Base-by-base conservation (phyloP, 2,329 filamentous ascomycete genomes). In the Xylariaceae sp. region DNA sequence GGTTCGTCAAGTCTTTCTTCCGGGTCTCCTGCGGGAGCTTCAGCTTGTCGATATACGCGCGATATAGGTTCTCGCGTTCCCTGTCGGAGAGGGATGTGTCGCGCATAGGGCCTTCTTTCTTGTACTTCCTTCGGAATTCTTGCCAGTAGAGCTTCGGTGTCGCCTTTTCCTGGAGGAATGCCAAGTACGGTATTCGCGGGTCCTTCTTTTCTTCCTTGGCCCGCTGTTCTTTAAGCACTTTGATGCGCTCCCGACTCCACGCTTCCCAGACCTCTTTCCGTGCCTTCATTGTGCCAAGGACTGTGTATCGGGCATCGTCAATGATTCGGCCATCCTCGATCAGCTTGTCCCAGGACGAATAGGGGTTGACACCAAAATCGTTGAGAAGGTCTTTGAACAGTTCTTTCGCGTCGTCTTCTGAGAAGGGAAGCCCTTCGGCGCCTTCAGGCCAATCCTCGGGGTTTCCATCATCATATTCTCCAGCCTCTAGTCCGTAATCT, bases 91-190 rank as follows among this genome's bases (percentile, higher is more conserved):
- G 69, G 35, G 71, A 75, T 19, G 76, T 68, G 43, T 90, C 84
- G 44, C 82, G 84, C 84, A 98, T 88, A 36, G 81, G 75, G 0
- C 76, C 63, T 48, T 94, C 88, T 49, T 84, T 89, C 50, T 83
- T 84, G 63, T 80, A 92, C 59, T 96, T 98, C 23, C 92, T 74
- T 54, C 86, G 88, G 65, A 98, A 98, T 59, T 98, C 92, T 0
- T 87, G 83, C 92, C 92, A 98, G 69, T 94, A 98, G 1, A 98
- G 73, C 64, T 95, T 97, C 0, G 87, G 83, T 0, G 83, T 92
- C 0, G 89, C 90, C 50, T 88, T 77, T 34, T 83, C 77, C 47
- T 90, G 80, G 19, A 98, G 69, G 47, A 98, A 84, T 0, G 76
- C 74, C 44, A 97, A 67, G 60, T 94, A 98, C 1, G 83, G 79